Base-by-base conservation (phyloP, 2,329 filamentous ascomycete species). In the Colletotrichum sp. region DNA sequence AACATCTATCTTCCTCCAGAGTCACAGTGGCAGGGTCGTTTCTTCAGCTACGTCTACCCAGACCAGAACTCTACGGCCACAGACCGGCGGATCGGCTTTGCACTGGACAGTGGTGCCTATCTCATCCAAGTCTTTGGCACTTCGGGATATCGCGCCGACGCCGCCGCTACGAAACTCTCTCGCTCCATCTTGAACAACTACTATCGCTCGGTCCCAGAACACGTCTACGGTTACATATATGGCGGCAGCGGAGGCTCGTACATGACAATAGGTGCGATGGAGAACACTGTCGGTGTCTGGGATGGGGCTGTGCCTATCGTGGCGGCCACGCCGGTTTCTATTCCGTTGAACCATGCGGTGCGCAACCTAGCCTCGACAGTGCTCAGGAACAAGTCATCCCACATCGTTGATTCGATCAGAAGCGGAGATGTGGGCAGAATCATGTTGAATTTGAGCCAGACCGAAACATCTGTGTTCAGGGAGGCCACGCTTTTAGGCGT, bases 221-320 rank as follows among this genome's bases (percentile, higher is more conserved):
- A 74, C 0, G 77, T 78, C 15, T 75, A 76, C 15, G 77, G 77
- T 1, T 79, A 79, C 13, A 31, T 76, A 8, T 79, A 76, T 15
- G 77, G 77, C 3, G 76, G 74, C 4, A 79, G 78, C 18, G 78
- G 78, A 1, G 77, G 78, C 51, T 79, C 78, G 4, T 64, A 76
- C 4, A 47, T 74, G 12, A 70, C 68, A 5, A 58, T 79, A 8
- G 77, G 77, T 2, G 77, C 76, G 6, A 59, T 68, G 4, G 77
- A 79, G 64, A 78, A 78, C 16, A 78, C 77, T 0, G 18, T 67
- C 15, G 77, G 67, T 7, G 62, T 79, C 33, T 79, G 78, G 78
- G 61, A 78, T 21, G 78, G 78, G 4, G 70, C 69, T 8, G 76
- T 78, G 3, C 33, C 74, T 15, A 36, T 78, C 6, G 66, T 78